Base-by-base conservation (phyloP, 768 basidiomycete species). In the Agrocybe chaxingu region DNA sequence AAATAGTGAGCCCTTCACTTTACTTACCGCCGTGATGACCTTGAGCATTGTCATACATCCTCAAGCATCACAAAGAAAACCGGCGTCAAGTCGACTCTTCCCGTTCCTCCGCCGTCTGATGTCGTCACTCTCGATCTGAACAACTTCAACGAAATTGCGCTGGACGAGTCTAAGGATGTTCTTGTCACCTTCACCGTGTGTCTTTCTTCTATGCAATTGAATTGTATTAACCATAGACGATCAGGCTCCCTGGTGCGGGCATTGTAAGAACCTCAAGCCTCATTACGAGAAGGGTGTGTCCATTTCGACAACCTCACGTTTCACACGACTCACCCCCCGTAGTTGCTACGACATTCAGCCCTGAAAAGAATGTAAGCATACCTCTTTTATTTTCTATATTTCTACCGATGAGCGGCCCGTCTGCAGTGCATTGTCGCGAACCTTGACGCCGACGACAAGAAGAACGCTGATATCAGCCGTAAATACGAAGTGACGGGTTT, bases 251-350 rank as follows among this genome's bases (percentile, higher is more conserved):
- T 87, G 90, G 92, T 95, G 95, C 58, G 92, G 93, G 30, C 94
- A 98, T 75, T 98, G 96, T 81, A 98, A 98, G 74, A 78, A 53
- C 56, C 66, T 97, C 67, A 95, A 95, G 68, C 93, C 94, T 13
- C 75, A 77, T 31, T 94, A 89, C 62, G 93, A 95, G 66, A 78
- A 89, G 66, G 84, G 85, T 86, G 53, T 34, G 59, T 31, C 18
- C 32, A 13, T 47, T 55, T 44, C 29, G 12, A 35, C 31, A 8
- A 32, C 42, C 29, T 59, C n/a, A 39, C 39, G 42, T 49, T 39
- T 45, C 42, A 46, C 37, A 18, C 45, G 33, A 29, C 35, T 45
- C 31, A 39, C n/a, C 24, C 2, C 24, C 24, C 24, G 30, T 48
- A 88, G 87, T 94, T 38, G 93, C 93, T 31, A 68, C 71, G 45